These are phyloP conservation scores for Candida nanaspora DNA, from an alignment of 805 yeast genomes.

Conservation along the genomic window DNA sequence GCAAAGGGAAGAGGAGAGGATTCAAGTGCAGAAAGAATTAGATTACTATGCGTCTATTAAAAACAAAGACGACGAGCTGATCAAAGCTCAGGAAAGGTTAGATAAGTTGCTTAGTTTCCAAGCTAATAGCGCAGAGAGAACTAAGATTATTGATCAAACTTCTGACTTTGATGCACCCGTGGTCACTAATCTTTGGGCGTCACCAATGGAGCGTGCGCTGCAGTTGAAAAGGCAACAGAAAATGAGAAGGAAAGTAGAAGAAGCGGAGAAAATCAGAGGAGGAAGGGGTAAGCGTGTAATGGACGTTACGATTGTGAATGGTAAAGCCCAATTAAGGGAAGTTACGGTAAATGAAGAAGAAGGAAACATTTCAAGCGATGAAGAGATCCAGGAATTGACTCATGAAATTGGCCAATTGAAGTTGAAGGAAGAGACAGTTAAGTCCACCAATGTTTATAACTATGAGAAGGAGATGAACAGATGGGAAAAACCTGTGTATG, in stretches of 20 bases:
- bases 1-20: constrained; percentile 30
- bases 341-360: constrained; percentile 18
- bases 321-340: constrained; percentile 66
- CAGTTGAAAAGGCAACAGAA: constrained; percentile 83
- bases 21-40: constrained; percentile 35
- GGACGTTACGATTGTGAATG: constrained; percentile 72
- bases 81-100: constrained; percentile 65
- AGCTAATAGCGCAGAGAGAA: constrained; percentile 81
- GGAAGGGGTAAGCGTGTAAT: constrained; percentile 75
- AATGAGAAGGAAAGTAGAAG: constrained; percentile 56
- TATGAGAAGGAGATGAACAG: constrained; percentile 43
- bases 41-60: constrained; percentile 34
- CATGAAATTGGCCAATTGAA: constrained; percentile 29
- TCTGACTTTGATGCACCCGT: constrained; percentile 71
- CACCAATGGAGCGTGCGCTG: constrained; percentile 79
- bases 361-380: constrained; percentile 25
- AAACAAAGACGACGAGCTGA: constrained; percentile 48
- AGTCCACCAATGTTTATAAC: constrained; percentile 48
- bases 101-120: constrained; percentile 75
- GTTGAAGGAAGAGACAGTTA: constrained; percentile 23
- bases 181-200: constrained; percentile 67
- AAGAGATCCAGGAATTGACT: constrained; percentile 28
- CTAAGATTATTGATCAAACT: constrained; percentile 87
- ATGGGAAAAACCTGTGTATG: constrained; percentile 40
- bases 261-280: constrained; percentile 44